Evolutionary conservation across 2,329 filamentous ascomycete genomes (phyloP).

Genomic region (Colletotrichum graminicola): DNA sequence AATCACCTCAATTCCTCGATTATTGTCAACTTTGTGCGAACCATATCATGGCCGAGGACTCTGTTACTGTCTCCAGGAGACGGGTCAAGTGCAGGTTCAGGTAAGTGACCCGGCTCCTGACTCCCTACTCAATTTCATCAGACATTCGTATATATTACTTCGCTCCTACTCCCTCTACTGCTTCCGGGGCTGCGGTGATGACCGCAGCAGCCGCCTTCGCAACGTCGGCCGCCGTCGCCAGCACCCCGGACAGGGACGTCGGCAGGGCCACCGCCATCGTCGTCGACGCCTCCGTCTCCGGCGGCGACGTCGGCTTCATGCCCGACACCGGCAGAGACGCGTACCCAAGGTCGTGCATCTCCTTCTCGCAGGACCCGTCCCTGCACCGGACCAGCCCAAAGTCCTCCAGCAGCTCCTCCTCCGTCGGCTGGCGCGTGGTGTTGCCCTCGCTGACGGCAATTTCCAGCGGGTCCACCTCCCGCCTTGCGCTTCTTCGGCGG

Average conservation of each 20-base stretch:
- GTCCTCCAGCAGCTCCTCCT: conserved; percentile 11
- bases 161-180: too few relatives aligned
- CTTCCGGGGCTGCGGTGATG: conserved; percentile 8
- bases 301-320: conserved; percentile 10
- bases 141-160: too few relatives aligned
- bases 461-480: conserved; percentile 10
- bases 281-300: conserved; percentile 10
- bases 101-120: too few relatives aligned
- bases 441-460: conserved; percentile 11
- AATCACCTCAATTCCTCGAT: too few relatives aligned
- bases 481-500: conserved; percentile 4
- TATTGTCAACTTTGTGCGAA: too few relatives aligned
- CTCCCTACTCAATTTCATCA: too few relatives aligned
- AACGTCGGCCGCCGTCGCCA: conserved; percentile 11
- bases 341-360: conserved; percentile 11
- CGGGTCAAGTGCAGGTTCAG: too few relatives aligned
- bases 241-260: conserved; percentile 6
- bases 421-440: conserved; percentile 8
- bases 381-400: conserved; percentile 12
- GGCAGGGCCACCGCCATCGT: conserved; percentile 7
- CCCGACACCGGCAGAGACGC: conserved; percentile 10
- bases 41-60: too few relatives aligned
- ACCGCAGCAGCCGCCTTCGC: conserved; percentile 9
- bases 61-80: too few relatives aligned
- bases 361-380: conserved; percentile 9